Base-by-base conservation (phyloP, 2,329 filamentous ascomycete genomes). In the Neonectria hederae region DNA sequence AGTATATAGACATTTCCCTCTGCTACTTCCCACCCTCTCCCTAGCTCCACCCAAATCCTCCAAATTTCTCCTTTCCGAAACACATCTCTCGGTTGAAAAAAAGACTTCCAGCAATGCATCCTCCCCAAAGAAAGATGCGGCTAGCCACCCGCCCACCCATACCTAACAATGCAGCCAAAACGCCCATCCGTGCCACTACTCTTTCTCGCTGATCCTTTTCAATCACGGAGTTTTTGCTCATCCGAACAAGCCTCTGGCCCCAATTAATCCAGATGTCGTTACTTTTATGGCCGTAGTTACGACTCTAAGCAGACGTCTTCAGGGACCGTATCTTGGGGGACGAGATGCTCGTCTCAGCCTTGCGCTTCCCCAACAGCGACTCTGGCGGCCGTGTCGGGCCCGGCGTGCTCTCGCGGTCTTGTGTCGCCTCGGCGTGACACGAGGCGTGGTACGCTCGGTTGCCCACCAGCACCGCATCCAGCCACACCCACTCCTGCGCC, bases 401-500 rank as follows among this genome's bases (percentile, higher is more conserved):
- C 11, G 81, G 81, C 14, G 80, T 83, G 28, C 76, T 79, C 48
- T 82, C 83, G 8, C 86, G 85, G 69, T 91, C 89, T 74, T 89
- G 90, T 38, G 87, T 91, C 32, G 92, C 91, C 80, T 97, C 95
- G 19, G 89, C 87, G 76, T 95, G 93, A 77, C 96, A 99, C 59
- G 90, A 97, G 11, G 91, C 93, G 78, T 99, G 96, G 74, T 93
- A 98, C 17, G 96, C 91, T 67, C 93, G 89, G 60, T 86, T 88
- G 38, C 92, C 92, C 30, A 97, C 88, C 68, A 90, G 87, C 54
- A 92, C 84, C 0, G 95, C 92, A 78, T 99, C 95, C 78, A 93
- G 90, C 92, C 96, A 98, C 43, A 99, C 95, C 87, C 94, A 98
- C 75, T 99, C 95, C 78, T 98, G 94, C 19, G 92, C 92, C 67